Conservation (phyloP, 257 asterid species). For the Solanum megistacrolobum region DNA sequence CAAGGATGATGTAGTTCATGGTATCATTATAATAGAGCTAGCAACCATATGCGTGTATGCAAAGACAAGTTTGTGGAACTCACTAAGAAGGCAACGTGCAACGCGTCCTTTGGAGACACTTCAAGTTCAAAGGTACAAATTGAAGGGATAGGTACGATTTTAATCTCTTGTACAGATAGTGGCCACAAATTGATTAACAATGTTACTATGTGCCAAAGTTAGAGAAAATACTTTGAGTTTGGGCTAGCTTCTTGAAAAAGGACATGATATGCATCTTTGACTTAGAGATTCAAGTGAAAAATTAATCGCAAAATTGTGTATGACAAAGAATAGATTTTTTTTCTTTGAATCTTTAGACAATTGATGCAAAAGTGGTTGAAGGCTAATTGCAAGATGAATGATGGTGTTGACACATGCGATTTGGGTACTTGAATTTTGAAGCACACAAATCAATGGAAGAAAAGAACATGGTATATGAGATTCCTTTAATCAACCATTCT, state of each 20-base stretch:
- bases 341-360: not conserved
- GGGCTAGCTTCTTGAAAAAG: not conserved
- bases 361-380: not conserved
- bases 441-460: not conserved
- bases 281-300: not conserved
- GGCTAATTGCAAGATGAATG: not conserved
- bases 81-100: not conserved
- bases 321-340: not conserved
- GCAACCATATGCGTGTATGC: not conserved
- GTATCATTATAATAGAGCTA: not conserved
- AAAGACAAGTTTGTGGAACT: not conserved
- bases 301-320: not conserved
- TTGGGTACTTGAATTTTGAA: not conserved
- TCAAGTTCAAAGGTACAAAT: not conserved
- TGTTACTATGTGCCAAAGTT: not conserved
- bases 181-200: not conserved
- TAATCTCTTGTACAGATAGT: not conserved
- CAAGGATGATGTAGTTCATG: not conserved
- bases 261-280: not conserved
- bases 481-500: not conserved
- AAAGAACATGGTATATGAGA: not conserved
- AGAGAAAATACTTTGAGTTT: not conserved
- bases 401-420: not conserved
- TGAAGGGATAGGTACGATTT: not conserved
- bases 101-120: not conserved